Evolutionary conservation across 306 rosid species (phyloP).

Genomic region (Prunus davidiana): DNA sequence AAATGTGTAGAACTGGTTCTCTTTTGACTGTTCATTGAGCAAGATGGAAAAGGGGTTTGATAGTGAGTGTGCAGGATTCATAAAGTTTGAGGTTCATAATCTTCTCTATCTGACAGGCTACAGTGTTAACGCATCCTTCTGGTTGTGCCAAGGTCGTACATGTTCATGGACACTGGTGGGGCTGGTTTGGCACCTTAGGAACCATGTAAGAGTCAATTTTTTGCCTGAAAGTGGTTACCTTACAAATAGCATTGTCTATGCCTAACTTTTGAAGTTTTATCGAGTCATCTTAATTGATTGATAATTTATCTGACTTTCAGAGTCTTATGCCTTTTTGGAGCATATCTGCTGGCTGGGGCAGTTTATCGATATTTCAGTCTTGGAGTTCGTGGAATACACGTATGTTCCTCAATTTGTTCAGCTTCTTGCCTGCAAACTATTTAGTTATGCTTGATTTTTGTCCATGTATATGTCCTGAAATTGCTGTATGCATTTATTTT

Average conservation of each 20-base stretch:
- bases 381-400: constrained; percentile 70
- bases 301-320: constrained; percentile 42
- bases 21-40: not conserved
- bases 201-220: constrained; percentile 40
- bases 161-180: constrained; percentile 62
- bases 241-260: not conserved
- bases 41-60: not conserved
- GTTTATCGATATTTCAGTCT: constrained; percentile 62
- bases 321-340: constrained; percentile 70
- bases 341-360: constrained; percentile 62
- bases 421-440: constrained; percentile 5
- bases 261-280: constrained; percentile 18
- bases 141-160: constrained; percentile 68
- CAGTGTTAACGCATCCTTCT: constrained; percentile 83
- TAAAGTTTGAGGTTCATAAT: constrained; percentile 13
- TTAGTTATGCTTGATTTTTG: constrained; percentile 7
- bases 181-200: constrained; percentile 70
- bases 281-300: constrained; percentile 15
- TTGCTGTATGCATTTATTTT: not conserved
- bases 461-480: not conserved
- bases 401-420: constrained; percentile 33
- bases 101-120: constrained; percentile 53
- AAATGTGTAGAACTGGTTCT: not conserved
- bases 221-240: not conserved
- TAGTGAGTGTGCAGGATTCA: not conserved